These are phyloP conservation scores for Irpex rosettiformis DNA, from an alignment of 1,284 basidiomycete genomes.

Conservation along the genomic window DNA sequence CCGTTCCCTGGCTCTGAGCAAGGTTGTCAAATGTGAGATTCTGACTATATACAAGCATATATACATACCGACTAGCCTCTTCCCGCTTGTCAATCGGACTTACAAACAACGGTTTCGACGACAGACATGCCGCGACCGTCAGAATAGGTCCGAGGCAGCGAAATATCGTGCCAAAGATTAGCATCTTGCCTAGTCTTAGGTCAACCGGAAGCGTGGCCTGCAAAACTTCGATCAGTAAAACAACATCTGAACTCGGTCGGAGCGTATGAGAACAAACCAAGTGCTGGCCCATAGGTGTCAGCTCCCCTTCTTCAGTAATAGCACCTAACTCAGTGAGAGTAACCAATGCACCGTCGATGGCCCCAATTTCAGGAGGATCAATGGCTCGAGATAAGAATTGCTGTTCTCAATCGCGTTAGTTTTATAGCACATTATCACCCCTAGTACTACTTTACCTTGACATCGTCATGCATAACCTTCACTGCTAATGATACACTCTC, in stretches of 20 bases:
- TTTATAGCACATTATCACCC: not conserved
- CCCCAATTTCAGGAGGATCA: slow-evolving; percentile 75
- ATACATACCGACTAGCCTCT: slow-evolving; percentile 63
- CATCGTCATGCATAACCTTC: slow-evolving; percentile 81
- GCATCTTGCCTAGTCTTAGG: slow-evolving; percentile 90
- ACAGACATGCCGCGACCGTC: slow-evolving; percentile 82
- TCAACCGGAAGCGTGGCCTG: slow-evolving; percentile 85
- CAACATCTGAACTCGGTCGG: slow-evolving; percentile 2
- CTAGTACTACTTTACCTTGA: slow-evolving; percentile 49
- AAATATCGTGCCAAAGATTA: slow-evolving; percentile 81
- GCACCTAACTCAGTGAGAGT: slow-evolving; percentile 81
- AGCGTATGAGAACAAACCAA: slow-evolving; percentile 45
- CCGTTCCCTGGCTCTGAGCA: slow-evolving; percentile 59
- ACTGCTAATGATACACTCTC: slow-evolving; percentile 83
- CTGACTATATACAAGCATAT: too few species aligned
- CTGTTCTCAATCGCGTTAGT: slow-evolving; percentile 26
- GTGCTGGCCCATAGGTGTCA: slow-evolving; percentile 85
- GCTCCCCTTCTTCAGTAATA: slow-evolving; percentile 54
- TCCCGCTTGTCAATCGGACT: slow-evolving; percentile 83
- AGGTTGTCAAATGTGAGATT: not conserved
- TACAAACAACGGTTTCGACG: slow-evolving; percentile 84
- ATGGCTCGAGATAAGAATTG: slow-evolving; percentile 73
- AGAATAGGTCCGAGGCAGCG: slow-evolving; percentile 74
- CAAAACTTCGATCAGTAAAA: slow-evolving; percentile 7
- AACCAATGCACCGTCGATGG: slow-evolving; percentile 78